Conservation (phyloP, 345 rosid species). For the Linum trigynum region DNA sequence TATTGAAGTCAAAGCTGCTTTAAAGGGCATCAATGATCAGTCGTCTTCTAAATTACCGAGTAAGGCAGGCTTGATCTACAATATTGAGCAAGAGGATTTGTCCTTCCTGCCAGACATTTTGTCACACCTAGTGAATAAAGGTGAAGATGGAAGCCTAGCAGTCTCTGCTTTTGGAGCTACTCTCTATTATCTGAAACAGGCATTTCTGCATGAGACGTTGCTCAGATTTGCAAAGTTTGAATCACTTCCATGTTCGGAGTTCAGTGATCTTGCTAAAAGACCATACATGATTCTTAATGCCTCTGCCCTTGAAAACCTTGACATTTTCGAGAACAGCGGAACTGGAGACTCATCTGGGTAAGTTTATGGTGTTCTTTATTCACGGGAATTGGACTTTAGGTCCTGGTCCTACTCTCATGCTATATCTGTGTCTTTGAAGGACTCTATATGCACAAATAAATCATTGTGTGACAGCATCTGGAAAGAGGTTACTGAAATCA, state of each 20-base stretch:
- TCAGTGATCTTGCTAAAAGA: slow-evolving; percentile 42
- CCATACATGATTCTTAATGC: slow-evolving; percentile 94
- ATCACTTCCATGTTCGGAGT: slow-evolving; percentile 58
- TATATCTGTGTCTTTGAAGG: slow-evolving; percentile 35
- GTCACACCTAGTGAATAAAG: slow-evolving; percentile 42
- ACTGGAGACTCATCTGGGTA: slow-evolving; percentile 84
- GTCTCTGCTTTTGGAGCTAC: slow-evolving; percentile 96
- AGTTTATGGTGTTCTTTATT: slow-evolving; percentile 14
- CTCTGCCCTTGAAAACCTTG: slow-evolving; percentile 93
- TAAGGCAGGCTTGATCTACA: slow-evolving; percentile 23
- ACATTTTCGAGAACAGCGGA: slow-evolving; percentile 88
- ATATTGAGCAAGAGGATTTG: slow-evolving; percentile 18
- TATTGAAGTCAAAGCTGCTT: slow-evolving; percentile 44
- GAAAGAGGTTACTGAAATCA: slow-evolving; percentile 79
- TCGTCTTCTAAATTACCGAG: slow-evolving; percentile 28
- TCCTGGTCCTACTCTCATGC: slow-evolving; percentile 14
- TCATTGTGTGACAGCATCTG: slow-evolving; percentile 89
- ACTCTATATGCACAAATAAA: slow-evolving; percentile 77
- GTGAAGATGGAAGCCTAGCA: slow-evolving; percentile 50
- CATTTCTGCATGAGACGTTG: slow-evolving; percentile 77
- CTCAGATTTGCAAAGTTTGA: slow-evolving; percentile 91
- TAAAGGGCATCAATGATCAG: slow-evolving; percentile 32
- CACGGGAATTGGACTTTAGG: slow-evolving; percentile 9
- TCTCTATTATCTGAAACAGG: slow-evolving; percentile 79
- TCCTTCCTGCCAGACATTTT: slow-evolving; percentile 47